Evolutionary conservation across 768 basidiomycete genomes (phyloP), one percentile per base, ranked within the genome.

Genomic region (Leccinum disarticulatum): DNA sequence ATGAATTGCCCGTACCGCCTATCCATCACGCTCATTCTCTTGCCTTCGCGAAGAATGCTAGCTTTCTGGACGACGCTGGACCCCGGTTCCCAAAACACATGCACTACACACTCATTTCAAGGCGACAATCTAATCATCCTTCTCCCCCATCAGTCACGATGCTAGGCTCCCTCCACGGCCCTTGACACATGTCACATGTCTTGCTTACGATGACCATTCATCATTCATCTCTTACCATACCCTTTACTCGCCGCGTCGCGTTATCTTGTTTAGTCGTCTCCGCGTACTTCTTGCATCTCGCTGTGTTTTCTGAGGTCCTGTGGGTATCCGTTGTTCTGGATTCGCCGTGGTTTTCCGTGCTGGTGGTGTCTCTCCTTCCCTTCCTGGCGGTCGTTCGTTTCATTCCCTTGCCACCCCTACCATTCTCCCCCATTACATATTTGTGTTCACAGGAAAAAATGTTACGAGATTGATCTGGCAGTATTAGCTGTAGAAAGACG

Each of bases 131-230:
- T 69, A 70, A 70, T 70, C 56, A 61, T 41, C 33, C 56, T 56
- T 57, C 54, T 54, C 53, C 58, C 51, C 61, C 49, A 63, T 55
- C 47, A 30, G 59, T 65, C 70, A 72, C 33, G 67, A 71, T 54
- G 55, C 64, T 61, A 56, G 59, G 46, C 36, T 57, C 55, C 36
- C 56, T 49, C 51, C 53, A 61, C 38, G 52, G 60, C 61, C 63
- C 35, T 61, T 48, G 61, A 56, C 63, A 56, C 63, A 28, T 57
- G 68, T 61, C 54, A 61, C 60, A 67, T 64, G 64, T 73, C 66
- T 73, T 72, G 63, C 70, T 72, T 70, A 72, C 66, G 68, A 71
- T 67, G 64, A 67, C 59, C 33, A 53, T 66, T 60, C 66, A 54
- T 56, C 63, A 58, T 67, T 60, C 64, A 63, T 62, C 19, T 19